Evolutionary conservation across 2,329 filamentous ascomycete species (phyloP), one percentile per base, ranked within the genome.

Genomic region (Penicillium sp.): DNA sequence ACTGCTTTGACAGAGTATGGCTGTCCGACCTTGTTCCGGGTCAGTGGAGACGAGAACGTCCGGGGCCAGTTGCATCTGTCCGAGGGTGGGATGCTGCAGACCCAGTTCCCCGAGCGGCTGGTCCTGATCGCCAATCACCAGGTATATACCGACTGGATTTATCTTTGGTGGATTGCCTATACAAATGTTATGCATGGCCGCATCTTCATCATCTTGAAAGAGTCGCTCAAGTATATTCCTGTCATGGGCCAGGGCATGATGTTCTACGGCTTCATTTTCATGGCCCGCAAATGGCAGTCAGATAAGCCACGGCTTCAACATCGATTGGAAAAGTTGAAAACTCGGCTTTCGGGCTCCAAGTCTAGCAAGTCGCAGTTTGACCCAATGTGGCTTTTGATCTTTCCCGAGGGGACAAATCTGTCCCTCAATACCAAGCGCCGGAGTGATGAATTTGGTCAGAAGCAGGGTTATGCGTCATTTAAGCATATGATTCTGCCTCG

Each of bases 121-220:
- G 81, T 88, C 9, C 69, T 88, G 68, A 85, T 88, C 71, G 82
- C 86, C 6, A 89, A 89, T 59, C 86, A 89, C 65, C 85, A 88
- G 68, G 80, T 89, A 2, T 89, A 89, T 69, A 88, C 86, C n/a
- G 86, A 89, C 66, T 89, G 86, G 86, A 75, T 88, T 14, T 88
- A 88, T 69, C 78, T 89, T 2, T 89, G 86, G 86, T 89, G 86
- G 85, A 81, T 86, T 47, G 83, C 85, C 2, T 89, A 88, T 66
- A 86, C 85, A 1, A 85, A 85, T 66, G 77, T 79, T 60, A 87
- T 87, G 83, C 86, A 88, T 63, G 86, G 86, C 36, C 84, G 84
- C 63, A 82, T 89, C 66, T 88, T 85, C 70, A 88, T 89, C 70
- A 87, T 89, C 55, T 72, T 88, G 46, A 89, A 89, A 67, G 86